A percentile compares a stretch with the other conserved stretches of the same genome.
phyloP scores from a whole-genome alignment of 768 basidiomycete species.

The Tricholoma saponaceum region DNA sequence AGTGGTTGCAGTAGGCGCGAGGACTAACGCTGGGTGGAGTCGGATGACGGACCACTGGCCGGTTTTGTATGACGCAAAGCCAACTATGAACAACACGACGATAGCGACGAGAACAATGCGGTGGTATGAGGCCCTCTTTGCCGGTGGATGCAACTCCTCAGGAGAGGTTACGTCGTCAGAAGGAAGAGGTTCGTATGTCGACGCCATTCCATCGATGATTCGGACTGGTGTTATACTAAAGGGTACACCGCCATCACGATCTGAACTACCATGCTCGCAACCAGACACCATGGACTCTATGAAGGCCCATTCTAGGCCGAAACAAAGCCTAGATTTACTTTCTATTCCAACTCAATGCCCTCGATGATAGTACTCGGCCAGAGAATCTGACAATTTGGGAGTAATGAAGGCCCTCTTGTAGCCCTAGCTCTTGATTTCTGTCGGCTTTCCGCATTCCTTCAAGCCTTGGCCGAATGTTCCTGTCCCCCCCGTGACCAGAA shows the following conservation, averaged over 20 bases:
- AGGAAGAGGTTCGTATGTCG: slow-evolving; percentile 28
- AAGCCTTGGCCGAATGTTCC: too few species aligned
- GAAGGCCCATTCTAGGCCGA: too few species aligned
- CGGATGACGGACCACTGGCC: slow-evolving; percentile 34
- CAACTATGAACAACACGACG: slow-evolving; percentile 30
- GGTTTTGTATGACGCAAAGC: slow-evolving; percentile 38
- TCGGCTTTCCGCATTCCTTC: too few species aligned
- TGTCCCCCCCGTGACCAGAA: too few species aligned
- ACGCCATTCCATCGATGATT: slow-evolving; percentile 10
- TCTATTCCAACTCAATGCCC: too few species aligned
- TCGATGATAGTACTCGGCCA: too few species aligned
- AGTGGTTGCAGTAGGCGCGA: not conserved
- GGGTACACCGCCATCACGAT: not conserved
- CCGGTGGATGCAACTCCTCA: slow-evolving; percentile 12
- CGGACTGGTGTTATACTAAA: not conserved
- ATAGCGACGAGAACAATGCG: slow-evolving; percentile 29
- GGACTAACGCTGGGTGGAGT: slow-evolving; percentile 1
- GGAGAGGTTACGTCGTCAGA: slow-evolving; percentile 23
- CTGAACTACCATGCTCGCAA: not conserved
- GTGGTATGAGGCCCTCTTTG: slow-evolving; percentile 20
- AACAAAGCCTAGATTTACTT: too few species aligned
- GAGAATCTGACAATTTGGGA: too few species aligned
- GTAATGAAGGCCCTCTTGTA: too few species aligned
- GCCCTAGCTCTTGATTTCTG: too few species aligned
- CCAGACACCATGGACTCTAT: not conserved